Percentiles rank a stretch among this genome's conserved stretches.
phyloP scores from a whole-genome alignment of 1,139 yeast species.

The Yamadazyma mexicana region DNA sequence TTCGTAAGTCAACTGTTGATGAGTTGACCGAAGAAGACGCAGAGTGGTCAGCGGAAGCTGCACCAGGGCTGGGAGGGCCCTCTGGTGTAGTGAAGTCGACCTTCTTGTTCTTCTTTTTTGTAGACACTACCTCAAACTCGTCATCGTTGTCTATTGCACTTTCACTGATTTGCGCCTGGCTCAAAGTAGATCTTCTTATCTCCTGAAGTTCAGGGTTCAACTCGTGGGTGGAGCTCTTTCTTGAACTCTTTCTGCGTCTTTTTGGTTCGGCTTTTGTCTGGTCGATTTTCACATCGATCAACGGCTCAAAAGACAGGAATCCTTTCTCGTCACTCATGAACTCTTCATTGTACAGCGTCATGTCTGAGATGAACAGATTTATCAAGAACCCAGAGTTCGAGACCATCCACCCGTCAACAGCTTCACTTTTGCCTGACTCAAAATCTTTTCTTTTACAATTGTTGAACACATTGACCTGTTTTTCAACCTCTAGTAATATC shows the following conservation, averaged over 20 bases:
- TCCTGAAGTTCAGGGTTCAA: constrained; percentile 21
- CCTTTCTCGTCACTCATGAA: constrained; percentile 52
- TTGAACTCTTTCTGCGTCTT: constrained; percentile 24
- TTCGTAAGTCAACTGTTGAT: constrained; percentile 10
- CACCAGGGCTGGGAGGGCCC: constrained; percentile 5
- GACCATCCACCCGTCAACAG: constrained; percentile 20
- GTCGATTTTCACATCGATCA: constrained; percentile 41
- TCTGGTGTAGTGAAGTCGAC: constrained; percentile 10
- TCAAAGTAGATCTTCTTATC: constrained; percentile 19
- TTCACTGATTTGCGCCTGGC: constrained; percentile 7
- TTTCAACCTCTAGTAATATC: constrained; percentile 29
- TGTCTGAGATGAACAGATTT: constrained; percentile 32
- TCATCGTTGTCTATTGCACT: constrained; percentile 22
- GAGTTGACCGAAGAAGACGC: constrained; percentile 7
- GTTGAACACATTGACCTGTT: constrained; percentile 26
- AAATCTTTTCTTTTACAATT: constrained; percentile 22
- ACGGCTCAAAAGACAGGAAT: constrained; percentile 44
- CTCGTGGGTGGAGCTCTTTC: constrained; percentile 24
- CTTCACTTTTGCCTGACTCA: constrained; percentile 10
- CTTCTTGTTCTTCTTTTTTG: constrained; percentile 13
- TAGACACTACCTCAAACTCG: constrained; percentile 31
- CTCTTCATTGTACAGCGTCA: constrained; percentile 42
- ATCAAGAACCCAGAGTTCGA: constrained; percentile 23
- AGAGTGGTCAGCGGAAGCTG: constrained; percentile 6
- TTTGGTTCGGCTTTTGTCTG: constrained; percentile 16